Base-by-base conservation (phyloP, 176 grass and related monocot species). In the Cenchrus purpureus region DNA sequence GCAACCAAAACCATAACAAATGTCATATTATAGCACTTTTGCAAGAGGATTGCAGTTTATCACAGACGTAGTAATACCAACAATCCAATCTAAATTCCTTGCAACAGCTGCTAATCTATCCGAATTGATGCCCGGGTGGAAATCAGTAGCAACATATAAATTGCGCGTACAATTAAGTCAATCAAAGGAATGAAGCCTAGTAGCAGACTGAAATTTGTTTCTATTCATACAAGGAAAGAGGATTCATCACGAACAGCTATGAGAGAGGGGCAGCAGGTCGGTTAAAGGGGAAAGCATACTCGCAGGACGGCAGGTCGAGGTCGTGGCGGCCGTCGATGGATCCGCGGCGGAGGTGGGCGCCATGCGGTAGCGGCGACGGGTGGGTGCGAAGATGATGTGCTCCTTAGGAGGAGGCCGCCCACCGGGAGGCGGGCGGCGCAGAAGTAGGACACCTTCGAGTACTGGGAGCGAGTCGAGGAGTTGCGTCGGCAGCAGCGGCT, bases 321-420 rank as follows among this genome's bases (percentile, higher is more conserved):
- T 85, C 87, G 25, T 4, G 25, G 76, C 20, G 56, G 46, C 82
- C 92, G 53, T 84, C 86, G 31, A 65, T 6, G n/a, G n/a, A n/a
- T n/a, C n/a, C n/a, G n/a, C n/a, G n/a, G n/a, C n/a, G n/a, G n/a
- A n/a, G n/a, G n/a, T 76, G 71, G 7, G 60, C 43, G 58, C 57
- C 62, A 40, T 50, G 28, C 12, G 82, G 64, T 0, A 65, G 85
- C 32, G 86, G 83, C 4, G 72, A 19, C 5, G 59, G 76, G 73
- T 82, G 86, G 15, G 87, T 69, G 45, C 92, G 81, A 92, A 92
- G 87, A 92, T 92, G 56, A 94, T 66, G 68, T 81, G 90, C 1
- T 88, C 81, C 71, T 94, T 94, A 89, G 70, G 90, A 94, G 31
- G 89, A 83, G 2, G 34, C 34, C 34, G 34, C 34, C 34, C 86